phyloP scores from a whole-genome alignment of 2,329 filamentous ascomycete genomes.

The Pseudogymnoascus sp. region DNA sequence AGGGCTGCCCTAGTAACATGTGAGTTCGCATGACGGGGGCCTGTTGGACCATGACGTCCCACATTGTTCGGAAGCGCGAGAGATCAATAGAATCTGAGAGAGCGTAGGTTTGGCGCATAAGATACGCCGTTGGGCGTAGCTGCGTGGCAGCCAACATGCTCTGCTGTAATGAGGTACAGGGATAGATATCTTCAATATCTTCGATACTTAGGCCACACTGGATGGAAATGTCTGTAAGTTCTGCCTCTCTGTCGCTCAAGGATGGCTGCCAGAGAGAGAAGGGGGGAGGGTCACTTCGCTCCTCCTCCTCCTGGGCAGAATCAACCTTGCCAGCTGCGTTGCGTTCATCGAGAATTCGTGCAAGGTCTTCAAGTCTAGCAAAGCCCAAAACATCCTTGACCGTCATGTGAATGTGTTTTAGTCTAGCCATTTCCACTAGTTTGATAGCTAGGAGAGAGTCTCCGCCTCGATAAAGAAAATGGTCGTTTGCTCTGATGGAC shows the following conservation, averaged over 20 bases:
- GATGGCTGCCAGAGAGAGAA: not conserved
- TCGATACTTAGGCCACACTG: not conserved
- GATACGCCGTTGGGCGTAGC: slow-evolving; percentile 26
- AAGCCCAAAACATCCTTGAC: slow-evolving; percentile 35
- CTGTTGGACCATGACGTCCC: not conserved
- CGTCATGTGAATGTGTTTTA: slow-evolving; percentile 26
- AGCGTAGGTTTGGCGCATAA: slow-evolving; percentile 20
- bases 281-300: not conserved
- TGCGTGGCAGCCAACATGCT: slow-evolving; percentile 29
- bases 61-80: not conserved
- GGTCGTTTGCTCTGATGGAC: slow-evolving; percentile 23
- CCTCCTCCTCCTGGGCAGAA: not conserved
- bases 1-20: slow-evolving; percentile 24
- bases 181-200: slow-evolving; percentile 30
- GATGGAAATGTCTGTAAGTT: no score
- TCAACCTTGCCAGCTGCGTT: not conserved
- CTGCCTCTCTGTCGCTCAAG: not conserved
- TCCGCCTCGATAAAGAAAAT: slow-evolving; percentile 32
- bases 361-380: slow-evolving; percentile 11
- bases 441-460: slow-evolving; percentile 32
- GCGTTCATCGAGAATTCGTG: not conserved
- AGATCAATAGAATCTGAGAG: slow-evolving; percentile 2
- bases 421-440: slow-evolving; percentile 32
- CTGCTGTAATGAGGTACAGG: slow-evolving; percentile 30
- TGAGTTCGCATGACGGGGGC: slow-evolving; percentile 28